A percentile compares a stretch with the other conserved stretches of the same genome.
These are phyloP conservation scores for Hura crepitans DNA, from an alignment of 441 rosid genomes.

Conservation along the genomic window DNA sequence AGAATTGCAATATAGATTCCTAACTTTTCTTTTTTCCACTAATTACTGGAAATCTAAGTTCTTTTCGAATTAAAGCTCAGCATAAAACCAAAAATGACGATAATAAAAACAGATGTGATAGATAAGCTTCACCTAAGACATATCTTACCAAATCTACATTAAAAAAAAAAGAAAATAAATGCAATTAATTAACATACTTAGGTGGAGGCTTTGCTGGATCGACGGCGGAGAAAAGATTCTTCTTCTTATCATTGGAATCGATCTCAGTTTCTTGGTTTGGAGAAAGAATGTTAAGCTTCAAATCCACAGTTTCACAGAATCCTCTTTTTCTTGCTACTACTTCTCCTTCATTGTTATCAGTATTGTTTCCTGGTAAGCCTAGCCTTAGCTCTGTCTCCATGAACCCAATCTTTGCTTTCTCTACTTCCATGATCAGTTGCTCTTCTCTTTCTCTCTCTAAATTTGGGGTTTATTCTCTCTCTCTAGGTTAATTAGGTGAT, in stretches of 20 bases:
- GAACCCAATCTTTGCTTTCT: conserved; percentile 23
- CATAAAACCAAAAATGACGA: neutral
- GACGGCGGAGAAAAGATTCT: conserved; percentile 31
- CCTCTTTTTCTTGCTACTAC: conserved; percentile 53
- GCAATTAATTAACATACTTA: conserved; percentile 40
- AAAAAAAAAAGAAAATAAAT: neutral
- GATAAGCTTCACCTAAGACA: neutral
- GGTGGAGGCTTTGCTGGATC: conserved; percentile 70
- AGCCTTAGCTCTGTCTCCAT: conserved; percentile 83
- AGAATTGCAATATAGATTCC: too few relatives aligned
- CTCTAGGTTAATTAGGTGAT: too few relatives aligned
- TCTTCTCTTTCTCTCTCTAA: conserved; percentile 6
- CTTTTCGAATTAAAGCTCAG: neutral
- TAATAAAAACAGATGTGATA: neutral
- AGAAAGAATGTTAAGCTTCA: conserved; percentile 53
- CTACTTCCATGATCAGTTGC: conserved; percentile 18
- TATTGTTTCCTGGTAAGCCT: conserved; percentile 60
- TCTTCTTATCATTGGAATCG: conserved; percentile 25
- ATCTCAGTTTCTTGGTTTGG: conserved; percentile 19
- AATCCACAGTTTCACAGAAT: conserved; percentile 65
- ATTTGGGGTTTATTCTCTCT: too few relatives aligned
- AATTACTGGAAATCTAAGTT: neutral
- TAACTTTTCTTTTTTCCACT: neutral
- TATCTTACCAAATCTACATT: neutral
- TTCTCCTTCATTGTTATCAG: conserved; percentile 13